Evolutionary conservation across 306 rosid species (phyloP).

Genomic region (Bauhinia variegata): DNA sequence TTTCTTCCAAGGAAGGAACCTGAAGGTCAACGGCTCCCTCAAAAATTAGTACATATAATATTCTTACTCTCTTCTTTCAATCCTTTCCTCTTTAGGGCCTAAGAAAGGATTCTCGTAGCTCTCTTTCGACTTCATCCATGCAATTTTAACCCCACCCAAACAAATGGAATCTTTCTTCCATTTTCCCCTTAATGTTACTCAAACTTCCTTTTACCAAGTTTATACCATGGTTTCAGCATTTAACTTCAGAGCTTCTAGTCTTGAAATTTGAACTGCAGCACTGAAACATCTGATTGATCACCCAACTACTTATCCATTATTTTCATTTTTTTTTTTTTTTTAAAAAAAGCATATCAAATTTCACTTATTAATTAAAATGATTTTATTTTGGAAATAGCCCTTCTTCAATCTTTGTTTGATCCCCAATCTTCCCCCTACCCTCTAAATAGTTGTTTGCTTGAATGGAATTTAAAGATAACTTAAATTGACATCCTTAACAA

Average conservation of each 20-base stretch:
- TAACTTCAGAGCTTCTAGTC: neutral
- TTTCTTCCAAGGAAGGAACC: neutral
- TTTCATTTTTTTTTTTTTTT: too few relatives aligned
- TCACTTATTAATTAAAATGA: neutral
- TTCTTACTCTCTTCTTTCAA: neutral
- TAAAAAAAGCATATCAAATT: neutral
- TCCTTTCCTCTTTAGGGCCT: neutral
- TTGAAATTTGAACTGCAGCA: neutral
- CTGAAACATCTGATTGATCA: neutral
- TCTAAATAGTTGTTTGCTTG: slow-evolving; percentile 16
- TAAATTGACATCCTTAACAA: slow-evolving; percentile 2
- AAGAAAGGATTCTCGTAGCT: neutral
- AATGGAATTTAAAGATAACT: slow-evolving; percentile 22
- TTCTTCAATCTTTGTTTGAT: neutral
- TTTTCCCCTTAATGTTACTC: neutral
- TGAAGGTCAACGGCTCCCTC: neutral
- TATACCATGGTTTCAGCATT: neutral
- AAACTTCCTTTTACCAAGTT: neutral
- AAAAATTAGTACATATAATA: neutral
- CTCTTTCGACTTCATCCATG: neutral
- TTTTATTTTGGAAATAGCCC: neutral
- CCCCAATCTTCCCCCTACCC: neutral
- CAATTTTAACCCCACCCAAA: neutral
- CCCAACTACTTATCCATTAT: neutral
- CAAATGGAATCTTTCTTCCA: neutral